Base-by-base conservation (phyloP, 2,329 filamentous ascomycete species). In the Aspergillus piperis region DNA sequence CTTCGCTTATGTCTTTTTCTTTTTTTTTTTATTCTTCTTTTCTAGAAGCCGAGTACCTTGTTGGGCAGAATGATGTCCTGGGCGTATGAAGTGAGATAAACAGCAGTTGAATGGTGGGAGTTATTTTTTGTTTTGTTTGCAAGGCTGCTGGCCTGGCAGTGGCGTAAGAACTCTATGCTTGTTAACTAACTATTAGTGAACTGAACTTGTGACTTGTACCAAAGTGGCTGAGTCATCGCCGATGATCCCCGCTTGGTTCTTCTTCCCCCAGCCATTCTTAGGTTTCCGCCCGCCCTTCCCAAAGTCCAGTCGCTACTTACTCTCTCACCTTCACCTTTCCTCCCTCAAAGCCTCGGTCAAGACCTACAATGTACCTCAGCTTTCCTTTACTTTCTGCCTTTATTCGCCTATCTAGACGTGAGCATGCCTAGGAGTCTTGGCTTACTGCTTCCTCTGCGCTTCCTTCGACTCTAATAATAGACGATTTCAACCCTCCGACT, bases 151-250 rank as follows among this genome's bases (percentile, higher is more conserved):
- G 59, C 15, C 23, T 25, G 27, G n/a, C 27, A 13, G n/a, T n/a
- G 19, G 17, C 13, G 17, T 51, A 51, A 36, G 32, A 36, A 36
- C 32, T 36, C 32, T 36, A 27, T 27, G 25, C 25, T 27, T 27
- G 25, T 27, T 27, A 27, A 27, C 25, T 27, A 27, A 8, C 25
- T 27, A 27, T 27, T 27, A 27, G 25, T 27, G 25, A 27, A 27
- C 19, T 17, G 10, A 32, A 52, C 27, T 30, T 19, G 50, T 39
- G 48, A 36, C 32, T 36, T 36, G 13, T 30, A 13, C 25, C 25
- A 17, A 17, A 27, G n/a, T 17, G n/a, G 53, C 53, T 70, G 67
- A 70, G 66, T 68, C 68, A 70, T 69, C 55, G 38, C 44, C 41
- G 39, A 60, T 64, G 64, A 67, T 67, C 66, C 59, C 65, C 64